Evolutionary conservation across 805 yeast species (phyloP).

Genomic region (Limtongia smithiae): DNA sequence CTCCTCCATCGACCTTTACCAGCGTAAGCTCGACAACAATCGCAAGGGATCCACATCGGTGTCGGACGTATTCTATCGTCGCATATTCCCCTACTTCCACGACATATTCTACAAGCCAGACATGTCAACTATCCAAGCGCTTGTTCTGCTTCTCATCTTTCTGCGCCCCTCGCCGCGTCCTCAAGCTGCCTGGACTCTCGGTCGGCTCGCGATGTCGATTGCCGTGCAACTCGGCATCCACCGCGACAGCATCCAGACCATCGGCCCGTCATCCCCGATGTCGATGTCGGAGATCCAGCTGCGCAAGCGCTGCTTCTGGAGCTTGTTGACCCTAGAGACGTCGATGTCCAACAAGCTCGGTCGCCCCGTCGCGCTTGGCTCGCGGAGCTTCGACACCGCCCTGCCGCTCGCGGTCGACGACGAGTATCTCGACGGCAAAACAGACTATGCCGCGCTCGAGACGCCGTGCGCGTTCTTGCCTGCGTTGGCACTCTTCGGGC

Average conservation of each 20-base stretch:
- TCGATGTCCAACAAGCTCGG: constrained; percentile 15
- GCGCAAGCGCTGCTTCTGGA: constrained; percentile 24
- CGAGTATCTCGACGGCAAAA: constrained; percentile 14
- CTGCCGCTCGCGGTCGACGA: constrained; percentile 21
- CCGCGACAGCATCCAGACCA: constrained; percentile 10
- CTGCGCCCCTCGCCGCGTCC: constrained; percentile 25
- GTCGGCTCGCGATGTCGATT: constrained; percentile 18
- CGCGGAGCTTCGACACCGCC: constrained; percentile 11
- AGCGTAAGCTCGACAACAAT: constrained; percentile 16
- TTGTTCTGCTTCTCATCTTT: constrained; percentile 15
- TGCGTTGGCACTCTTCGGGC: constrained; percentile 16
- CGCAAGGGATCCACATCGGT: constrained; percentile 7
- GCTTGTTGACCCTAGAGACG: constrained; percentile 15
- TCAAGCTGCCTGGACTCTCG: constrained; percentile 19
- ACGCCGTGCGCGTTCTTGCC: constrained; percentile 20
- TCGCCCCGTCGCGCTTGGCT: constrained; percentile 17
- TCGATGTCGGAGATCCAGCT: constrained; percentile 15
- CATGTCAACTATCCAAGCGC: constrained; percentile 13
- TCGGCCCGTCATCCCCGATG: neutral
- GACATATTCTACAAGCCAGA: constrained; percentile 14
- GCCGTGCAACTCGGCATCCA: constrained; percentile 25
- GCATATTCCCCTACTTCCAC: constrained; percentile 12
- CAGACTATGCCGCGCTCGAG: neutral
- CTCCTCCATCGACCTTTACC: constrained; percentile 17
- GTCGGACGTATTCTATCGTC: constrained; percentile 16